A percentile compares a stretch with the other conserved stretches of the same genome.
Conservation (phyloP, 108 stramenopile species). For the Cyclotella choctawhatcheeana region DNA sequence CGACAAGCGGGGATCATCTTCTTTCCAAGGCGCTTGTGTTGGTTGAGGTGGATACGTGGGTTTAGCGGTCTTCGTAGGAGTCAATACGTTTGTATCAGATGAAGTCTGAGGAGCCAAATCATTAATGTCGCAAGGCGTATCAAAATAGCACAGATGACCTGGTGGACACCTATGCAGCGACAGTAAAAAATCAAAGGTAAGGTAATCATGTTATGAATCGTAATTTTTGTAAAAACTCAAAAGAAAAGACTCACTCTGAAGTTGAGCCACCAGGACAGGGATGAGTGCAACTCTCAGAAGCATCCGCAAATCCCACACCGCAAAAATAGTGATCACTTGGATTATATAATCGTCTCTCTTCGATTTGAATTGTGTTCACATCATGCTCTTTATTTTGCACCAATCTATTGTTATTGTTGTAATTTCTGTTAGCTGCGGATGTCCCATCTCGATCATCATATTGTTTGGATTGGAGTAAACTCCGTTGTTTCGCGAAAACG, state of each 20-base stretch:
- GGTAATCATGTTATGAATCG: not conserved
- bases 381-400: not conserved
- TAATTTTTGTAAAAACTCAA: not conserved
- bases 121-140: slow-evolving; percentile 13
- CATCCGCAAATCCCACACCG: slow-evolving; percentile 20
- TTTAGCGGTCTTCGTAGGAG: not conserved
- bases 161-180: slow-evolving; percentile 13
- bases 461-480: not conserved
- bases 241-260: slow-evolving; percentile 8
- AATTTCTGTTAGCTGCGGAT: not conserved
- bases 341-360: not conserved
- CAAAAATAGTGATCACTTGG: slow-evolving; percentile 26
- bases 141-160: slow-evolving; percentile 25
- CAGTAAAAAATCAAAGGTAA: not conserved
- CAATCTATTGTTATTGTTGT: not conserved
- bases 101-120: not conserved
- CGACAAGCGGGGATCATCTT: slow-evolving; percentile 3
- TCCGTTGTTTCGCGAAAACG: not conserved
- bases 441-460: too few species aligned
- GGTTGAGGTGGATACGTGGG: not conserved
- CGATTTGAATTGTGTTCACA: not conserved
- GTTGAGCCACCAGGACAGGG: slow-evolving; percentile 9
- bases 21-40: slow-evolving; percentile 2
- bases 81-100: not conserved
- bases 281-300: slow-evolving; percentile 2